Conservation (phyloP, 352 stramenopile species). For the Phytophthora tentaculata region DNA sequence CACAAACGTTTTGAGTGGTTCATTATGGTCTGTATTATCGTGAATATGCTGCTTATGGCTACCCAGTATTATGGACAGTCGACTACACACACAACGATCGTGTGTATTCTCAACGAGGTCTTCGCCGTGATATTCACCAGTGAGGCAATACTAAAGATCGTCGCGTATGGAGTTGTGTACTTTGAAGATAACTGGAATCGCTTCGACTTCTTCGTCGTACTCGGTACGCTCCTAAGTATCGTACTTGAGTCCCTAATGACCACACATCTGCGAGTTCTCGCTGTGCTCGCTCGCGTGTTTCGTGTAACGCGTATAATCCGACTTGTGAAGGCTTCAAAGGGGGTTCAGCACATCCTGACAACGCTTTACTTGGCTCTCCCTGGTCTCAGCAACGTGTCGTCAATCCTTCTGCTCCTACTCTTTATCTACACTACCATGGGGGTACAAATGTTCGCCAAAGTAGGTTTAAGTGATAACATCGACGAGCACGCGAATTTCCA, state of each 20-base stretch:
- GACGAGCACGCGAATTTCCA: conserved; percentile 93
- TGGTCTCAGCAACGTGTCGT: conserved; percentile 89
- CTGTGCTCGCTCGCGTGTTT: conserved; percentile 91
- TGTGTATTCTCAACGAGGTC: conserved; percentile 77
- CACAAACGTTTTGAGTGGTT: conserved; percentile 81
- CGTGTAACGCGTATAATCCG: conserved; percentile 87
- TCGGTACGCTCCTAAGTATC: conserved; percentile 62
- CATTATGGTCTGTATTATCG: conserved; percentile 91
- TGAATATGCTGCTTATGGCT: conserved; percentile 91
- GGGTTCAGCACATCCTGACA: conserved; percentile 87
- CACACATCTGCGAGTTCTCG: conserved; percentile 60
- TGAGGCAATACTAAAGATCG: conserved; percentile 90
- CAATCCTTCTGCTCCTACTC: conserved; percentile 90
- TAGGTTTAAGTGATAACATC: conserved; percentile 74
- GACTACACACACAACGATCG: conserved; percentile 45
- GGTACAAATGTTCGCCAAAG: conserved; percentile 92
- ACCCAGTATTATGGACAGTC: conserved; percentile 85
- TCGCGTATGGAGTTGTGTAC: conserved; percentile 73
- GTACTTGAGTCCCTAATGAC: conserved; percentile 56
- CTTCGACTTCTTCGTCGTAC: conserved; percentile 88
- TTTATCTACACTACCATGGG: conserved; percentile 94
- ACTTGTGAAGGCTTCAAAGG: conserved; percentile 84
- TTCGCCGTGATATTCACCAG: conserved; percentile 90
- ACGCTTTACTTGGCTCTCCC: conserved; percentile 92
- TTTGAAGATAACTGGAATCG: conserved; percentile 87